These are phyloP conservation scores for Barnettozyma populi DNA, from an alignment of 805 yeast species.

Conservation along the genomic window DNA sequence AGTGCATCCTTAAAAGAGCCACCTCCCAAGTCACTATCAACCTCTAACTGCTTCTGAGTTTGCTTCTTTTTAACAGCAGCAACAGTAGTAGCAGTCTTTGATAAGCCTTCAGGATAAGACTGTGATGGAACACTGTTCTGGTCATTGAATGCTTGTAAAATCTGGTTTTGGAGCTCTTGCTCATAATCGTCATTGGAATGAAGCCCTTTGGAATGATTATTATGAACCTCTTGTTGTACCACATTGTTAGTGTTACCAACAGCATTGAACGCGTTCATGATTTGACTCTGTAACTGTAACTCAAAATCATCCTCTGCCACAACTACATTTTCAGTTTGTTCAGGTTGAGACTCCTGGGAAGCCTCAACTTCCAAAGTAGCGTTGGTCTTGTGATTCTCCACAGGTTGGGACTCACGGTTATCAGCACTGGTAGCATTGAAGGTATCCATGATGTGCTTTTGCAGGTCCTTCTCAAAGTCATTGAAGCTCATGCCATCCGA, in stretches of 20 bases:
- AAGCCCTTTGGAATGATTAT: not conserved
- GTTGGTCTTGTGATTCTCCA: not conserved
- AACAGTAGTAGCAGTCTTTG: not conserved
- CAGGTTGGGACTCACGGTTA: not conserved
- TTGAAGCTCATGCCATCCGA: not conserved
- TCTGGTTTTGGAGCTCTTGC: conserved; percentile 16
- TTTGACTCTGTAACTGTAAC: conserved; percentile 19
- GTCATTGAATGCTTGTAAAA: conserved; percentile 12
- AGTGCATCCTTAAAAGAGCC: conserved; percentile 47
- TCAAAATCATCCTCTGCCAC: conserved; percentile 15
- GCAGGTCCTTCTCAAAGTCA: conserved; percentile 20
- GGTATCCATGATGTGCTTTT: conserved; percentile 22
- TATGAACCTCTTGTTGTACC: not conserved
- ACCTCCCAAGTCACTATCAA: conserved; percentile 1
- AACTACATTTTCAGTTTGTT: not conserved
- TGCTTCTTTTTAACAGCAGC: conserved; percentile 8
- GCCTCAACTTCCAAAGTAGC: not conserved
- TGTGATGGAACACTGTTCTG: not conserved
- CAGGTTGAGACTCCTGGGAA: not conserved
- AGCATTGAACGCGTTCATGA: conserved; percentile 21
- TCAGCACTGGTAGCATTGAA: conserved; percentile 8
- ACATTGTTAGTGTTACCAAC: conserved; percentile 12
- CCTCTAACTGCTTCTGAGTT: not conserved
- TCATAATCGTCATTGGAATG: conserved; percentile 13
- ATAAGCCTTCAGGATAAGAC: not conserved